phyloP scores from a whole-genome alignment of 2,329 filamentous ascomycete genomes.

The Paraconiothyrium brasiliense region DNA sequence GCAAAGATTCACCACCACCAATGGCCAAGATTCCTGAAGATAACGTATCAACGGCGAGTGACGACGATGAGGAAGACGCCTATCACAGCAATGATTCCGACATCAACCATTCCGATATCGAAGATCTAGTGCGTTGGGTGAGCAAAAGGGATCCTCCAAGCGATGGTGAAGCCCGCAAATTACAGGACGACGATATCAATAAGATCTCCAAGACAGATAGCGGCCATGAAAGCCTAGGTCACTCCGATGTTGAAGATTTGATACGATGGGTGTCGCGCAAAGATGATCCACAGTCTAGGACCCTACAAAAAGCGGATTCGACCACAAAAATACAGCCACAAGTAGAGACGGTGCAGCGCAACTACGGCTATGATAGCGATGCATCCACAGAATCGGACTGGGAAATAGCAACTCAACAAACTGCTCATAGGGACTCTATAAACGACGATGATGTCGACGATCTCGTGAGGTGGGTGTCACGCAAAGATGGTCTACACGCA shows the following conservation, averaged over 20 bases:
- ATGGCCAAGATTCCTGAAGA: slow-evolving; percentile 38
- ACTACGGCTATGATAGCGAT: slow-evolving; percentile 42
- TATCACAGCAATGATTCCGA: slow-evolving; percentile 29
- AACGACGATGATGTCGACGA: slow-evolving; percentile 36
- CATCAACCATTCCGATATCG: slow-evolving; percentile 44
- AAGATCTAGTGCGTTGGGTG: slow-evolving; percentile 47
- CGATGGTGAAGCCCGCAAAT: slow-evolving; percentile 34
- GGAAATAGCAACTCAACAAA: slow-evolving; percentile 19
- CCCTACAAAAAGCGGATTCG: slow-evolving; percentile 7
- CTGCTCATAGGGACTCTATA: slow-evolving; percentile 18
- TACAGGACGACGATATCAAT: slow-evolving; percentile 10
- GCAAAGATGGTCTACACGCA: slow-evolving; percentile 24
- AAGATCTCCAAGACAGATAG: slow-evolving; percentile 28
- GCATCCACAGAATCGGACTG: slow-evolving; percentile 43
- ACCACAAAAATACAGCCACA: background rate
- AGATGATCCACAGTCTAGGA: slow-evolving; percentile 9
- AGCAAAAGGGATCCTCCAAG: slow-evolving; percentile 41
- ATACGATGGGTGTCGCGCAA: slow-evolving; percentile 38
- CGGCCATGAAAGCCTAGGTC: slow-evolving; percentile 39
- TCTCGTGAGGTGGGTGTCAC: slow-evolving; percentile 38
- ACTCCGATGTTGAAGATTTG: slow-evolving; percentile 45
- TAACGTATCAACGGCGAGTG: slow-evolving; percentile 36
- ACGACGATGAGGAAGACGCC: slow-evolving; percentile 29
- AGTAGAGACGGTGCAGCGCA: slow-evolving; percentile 7
- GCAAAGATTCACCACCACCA: slow-evolving; percentile 33